Evolutionary conservation across 2,329 filamentous ascomycete species (phyloP).

Genomic region (Aspergillus sp.): DNA sequence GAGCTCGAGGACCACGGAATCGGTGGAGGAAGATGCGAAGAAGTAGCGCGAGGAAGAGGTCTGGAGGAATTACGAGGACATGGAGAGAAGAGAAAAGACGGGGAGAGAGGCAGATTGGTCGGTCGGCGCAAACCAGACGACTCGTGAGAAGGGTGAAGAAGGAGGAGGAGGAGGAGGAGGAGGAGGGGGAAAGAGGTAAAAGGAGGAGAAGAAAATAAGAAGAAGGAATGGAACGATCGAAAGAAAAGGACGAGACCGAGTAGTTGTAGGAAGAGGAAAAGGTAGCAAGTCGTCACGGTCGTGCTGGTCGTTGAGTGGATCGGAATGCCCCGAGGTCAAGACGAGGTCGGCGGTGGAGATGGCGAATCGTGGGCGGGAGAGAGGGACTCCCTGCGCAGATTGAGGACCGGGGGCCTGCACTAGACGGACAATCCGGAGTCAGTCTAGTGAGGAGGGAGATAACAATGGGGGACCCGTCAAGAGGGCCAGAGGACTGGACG

Average conservation of each 20-base stretch:
- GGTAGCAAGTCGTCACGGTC: too few species aligned
- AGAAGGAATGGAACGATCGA: constrained; percentile 11
- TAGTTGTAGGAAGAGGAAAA: constrained; percentile 3
- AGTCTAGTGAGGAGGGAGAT: constrained; percentile 8
- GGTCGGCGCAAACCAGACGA: constrained; percentile 1
- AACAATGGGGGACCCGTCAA: constrained; percentile 2
- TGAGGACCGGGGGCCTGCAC: neutral
- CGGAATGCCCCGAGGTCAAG: constrained; percentile 20
- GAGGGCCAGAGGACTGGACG: neutral
- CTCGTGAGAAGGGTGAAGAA: neutral
- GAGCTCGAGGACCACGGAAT: too few species aligned
- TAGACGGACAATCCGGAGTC: constrained; percentile 4
- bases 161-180: constrained; percentile 8
- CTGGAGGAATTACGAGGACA: constrained; percentile 3
- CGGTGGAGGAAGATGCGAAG: neutral
- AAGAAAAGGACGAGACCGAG: constrained; percentile 8
- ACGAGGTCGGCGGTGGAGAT: constrained; percentile 17
- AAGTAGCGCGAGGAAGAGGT: too few species aligned
- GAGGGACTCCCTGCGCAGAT: constrained; percentile 4
- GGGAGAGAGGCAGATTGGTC: constrained; percentile 5
- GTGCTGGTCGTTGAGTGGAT: constrained; percentile 23
- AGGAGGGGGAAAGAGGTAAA: constrained; percentile 6
- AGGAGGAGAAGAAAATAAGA: constrained; percentile 5
- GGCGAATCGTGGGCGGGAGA: constrained; percentile 3
- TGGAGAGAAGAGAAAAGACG: neutral